phyloP scores from a whole-genome alignment of 2,329 filamentous ascomycete species.

The Fusarium decemcellulare region DNA sequence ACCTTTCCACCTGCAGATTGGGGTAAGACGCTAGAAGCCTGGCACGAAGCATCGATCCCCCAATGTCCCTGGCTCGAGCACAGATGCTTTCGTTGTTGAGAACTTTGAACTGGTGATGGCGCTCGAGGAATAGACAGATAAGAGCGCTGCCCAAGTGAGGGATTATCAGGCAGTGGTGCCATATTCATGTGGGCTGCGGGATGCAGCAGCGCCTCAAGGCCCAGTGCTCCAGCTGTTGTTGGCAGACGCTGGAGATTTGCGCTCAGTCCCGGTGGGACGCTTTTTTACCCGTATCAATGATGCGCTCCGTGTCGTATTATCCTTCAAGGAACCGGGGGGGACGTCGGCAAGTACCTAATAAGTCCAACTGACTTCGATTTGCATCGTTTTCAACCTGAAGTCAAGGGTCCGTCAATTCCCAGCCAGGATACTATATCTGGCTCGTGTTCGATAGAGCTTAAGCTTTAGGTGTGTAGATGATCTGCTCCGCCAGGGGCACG shows the following conservation, averaged over 20 bases:
- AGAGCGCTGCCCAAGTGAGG: conserved; percentile 8
- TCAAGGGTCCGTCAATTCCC: not conserved
- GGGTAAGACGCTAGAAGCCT: conserved; percentile 44
- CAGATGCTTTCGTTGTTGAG: conserved; percentile 6
- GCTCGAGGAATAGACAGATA: not conserved
- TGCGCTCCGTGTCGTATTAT: conserved; percentile 14
- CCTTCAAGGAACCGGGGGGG: not conserved
- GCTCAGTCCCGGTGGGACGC: conserved; percentile 7
- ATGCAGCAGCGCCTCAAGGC: not conserved
- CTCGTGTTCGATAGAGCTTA: conserved; percentile 10
- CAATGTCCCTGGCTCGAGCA: conserved; percentile 19
- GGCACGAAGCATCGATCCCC: conserved; percentile 25
- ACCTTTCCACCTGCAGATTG: conserved; percentile 36
- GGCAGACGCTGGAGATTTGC: conserved; percentile 1
- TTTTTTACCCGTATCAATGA: conserved; percentile 10
- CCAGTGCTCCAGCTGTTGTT: not conserved
- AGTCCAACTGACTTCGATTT: conserved; percentile 8
- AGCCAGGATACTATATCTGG: conserved; percentile 10
- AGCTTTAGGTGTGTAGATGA: conserved; percentile 1
- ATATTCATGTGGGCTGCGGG: conserved; percentile 4
- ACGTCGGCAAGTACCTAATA: not conserved
- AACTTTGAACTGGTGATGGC: conserved; percentile 16
- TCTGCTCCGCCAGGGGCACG: conserved; percentile 3
- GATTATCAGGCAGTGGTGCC: conserved; percentile 22
- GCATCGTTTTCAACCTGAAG: conserved; percentile 3